Evolutionary conservation across 83 land plant genomes (phyloP).

Genomic region (Isoetes engelmannii): DNA sequence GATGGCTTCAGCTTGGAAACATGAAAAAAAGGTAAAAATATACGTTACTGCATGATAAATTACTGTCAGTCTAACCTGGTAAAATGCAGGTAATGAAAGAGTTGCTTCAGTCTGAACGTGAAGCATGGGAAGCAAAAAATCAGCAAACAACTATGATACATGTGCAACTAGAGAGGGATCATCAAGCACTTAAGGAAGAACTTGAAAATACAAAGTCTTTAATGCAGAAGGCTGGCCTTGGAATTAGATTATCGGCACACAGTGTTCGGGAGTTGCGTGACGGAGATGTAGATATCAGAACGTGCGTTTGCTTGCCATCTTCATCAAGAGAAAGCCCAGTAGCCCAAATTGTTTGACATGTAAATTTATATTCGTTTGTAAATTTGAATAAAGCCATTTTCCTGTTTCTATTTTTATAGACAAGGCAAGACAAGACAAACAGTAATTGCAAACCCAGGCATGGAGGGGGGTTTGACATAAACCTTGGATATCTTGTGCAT

Average conservation of each 20-base stretch:
- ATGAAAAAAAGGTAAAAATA: slow-evolving; percentile 30
- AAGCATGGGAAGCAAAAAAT: slow-evolving; percentile 24
- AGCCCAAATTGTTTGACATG: no score
- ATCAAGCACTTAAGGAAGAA: slow-evolving; percentile 26
- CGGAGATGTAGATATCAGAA: slow-evolving; percentile 28
- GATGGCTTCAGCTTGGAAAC: slow-evolving; percentile 16
- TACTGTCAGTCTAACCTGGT: background rate
- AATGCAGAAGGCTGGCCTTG: slow-evolving; percentile 43
- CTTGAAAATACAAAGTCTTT: slow-evolving; percentile 37
- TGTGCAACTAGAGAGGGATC: slow-evolving; percentile 29
- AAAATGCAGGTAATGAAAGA: slow-evolving; percentile 21
- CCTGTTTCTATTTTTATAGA: no score
- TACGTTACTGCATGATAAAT: background rate
- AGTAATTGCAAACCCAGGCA: no score
- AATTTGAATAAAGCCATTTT: no score
- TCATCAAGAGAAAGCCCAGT: no score
- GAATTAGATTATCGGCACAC: slow-evolving; percentile 28
- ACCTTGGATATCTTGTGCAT: no score
- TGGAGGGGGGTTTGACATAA: no score
- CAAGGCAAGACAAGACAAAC: no score
- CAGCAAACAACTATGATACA: slow-evolving; percentile 11
- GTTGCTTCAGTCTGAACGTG: slow-evolving; percentile 24
- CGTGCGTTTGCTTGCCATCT: background rate
- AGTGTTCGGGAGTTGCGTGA: slow-evolving; percentile 31
- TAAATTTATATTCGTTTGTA: no score